Conservation (phyloP, 1,139 yeast species). For the Diutina ranongensis region DNA sequence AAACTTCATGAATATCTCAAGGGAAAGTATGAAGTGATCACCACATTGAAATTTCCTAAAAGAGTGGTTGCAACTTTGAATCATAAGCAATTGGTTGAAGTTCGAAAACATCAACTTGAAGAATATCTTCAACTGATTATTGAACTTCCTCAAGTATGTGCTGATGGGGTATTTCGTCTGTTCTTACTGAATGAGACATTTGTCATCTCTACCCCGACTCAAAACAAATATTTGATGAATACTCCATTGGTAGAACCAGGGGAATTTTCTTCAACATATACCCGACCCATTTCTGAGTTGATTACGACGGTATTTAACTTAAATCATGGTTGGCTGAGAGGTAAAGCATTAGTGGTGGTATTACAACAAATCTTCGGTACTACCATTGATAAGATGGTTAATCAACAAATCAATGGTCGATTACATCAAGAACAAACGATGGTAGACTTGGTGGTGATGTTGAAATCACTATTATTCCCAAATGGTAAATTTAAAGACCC, state of each 20-base stretch:
- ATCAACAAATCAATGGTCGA: slow-evolving; percentile 24
- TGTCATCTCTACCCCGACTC: slow-evolving; percentile 9
- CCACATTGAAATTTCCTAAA: slow-evolving; percentile 47
- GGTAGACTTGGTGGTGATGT: slow-evolving; percentile 27
- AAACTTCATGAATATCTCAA: slow-evolving; percentile 58
- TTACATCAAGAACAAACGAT: slow-evolving; percentile 37
- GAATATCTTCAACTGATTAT: slow-evolving; percentile 49
- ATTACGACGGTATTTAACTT: slow-evolving; percentile 61
- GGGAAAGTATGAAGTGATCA: slow-evolving; percentile 38
- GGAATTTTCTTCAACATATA: slow-evolving; percentile 28
- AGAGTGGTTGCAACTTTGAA: slow-evolving; percentile 56
- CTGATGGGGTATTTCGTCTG: slow-evolving; percentile 57
- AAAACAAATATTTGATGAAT: background rate
- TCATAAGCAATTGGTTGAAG: slow-evolving; percentile 50
- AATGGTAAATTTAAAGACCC: slow-evolving; percentile 40
- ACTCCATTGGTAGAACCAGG: background rate
- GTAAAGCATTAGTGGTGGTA: slow-evolving; percentile 70
- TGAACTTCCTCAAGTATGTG: slow-evolving; percentile 57
- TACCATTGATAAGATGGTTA: slow-evolving; percentile 65
- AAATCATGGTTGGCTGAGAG: slow-evolving; percentile 69
- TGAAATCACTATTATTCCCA: slow-evolving; percentile 54
- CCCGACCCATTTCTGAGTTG: slow-evolving; percentile 74
- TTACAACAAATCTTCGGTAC: slow-evolving; percentile 83
- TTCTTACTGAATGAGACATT: slow-evolving; percentile 71
- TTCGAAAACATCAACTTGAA: slow-evolving; percentile 51